phyloP scores from a whole-genome alignment of 768 basidiomycete species.

The Boletus fagicola region DNA sequence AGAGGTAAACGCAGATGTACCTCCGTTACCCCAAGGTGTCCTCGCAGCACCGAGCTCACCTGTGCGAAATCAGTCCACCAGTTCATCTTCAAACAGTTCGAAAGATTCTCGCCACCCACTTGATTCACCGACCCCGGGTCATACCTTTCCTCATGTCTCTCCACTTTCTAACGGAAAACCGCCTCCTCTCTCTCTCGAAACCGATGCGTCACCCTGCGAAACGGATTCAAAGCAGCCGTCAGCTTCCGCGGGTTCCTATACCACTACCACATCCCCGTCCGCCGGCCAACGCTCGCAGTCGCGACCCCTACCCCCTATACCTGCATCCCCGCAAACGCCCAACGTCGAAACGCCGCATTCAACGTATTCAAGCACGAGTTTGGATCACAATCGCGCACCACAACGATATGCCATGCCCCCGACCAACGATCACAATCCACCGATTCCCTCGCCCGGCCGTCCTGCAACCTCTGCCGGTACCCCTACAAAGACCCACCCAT shows the following conservation, averaged over 20 bases:
- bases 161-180: constrained; percentile 16
- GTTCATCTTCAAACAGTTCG: constrained; percentile 25
- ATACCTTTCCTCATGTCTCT: constrained; percentile 7
- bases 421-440: not conserved
- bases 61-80: constrained; percentile 20
- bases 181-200: not conserved
- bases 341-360: constrained; percentile 19
- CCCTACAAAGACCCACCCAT: constrained; percentile 10
- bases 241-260: constrained; percentile 12
- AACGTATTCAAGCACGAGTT: constrained; percentile 15
- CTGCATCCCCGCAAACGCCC: constrained; percentile 29
- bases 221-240: constrained; percentile 26
- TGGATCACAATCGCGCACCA: constrained; percentile 16
- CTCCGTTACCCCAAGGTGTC: constrained; percentile 13
- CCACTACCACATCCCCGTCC: constrained; percentile 9
- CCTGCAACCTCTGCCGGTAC: constrained; percentile 43
- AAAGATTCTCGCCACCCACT: constrained; percentile 23
- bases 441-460: constrained; percentile 19
- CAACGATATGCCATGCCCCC: constrained; percentile 12
- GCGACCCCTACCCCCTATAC: constrained; percentile 29
- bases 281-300: constrained; percentile 11
- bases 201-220: constrained; percentile 11
- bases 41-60: constrained; percentile 18
- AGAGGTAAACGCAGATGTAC: constrained; percentile 18
- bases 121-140: constrained; percentile 19